Base-by-base conservation (phyloP, 1,139 yeast species). In the Suhomyces kunorum region DNA sequence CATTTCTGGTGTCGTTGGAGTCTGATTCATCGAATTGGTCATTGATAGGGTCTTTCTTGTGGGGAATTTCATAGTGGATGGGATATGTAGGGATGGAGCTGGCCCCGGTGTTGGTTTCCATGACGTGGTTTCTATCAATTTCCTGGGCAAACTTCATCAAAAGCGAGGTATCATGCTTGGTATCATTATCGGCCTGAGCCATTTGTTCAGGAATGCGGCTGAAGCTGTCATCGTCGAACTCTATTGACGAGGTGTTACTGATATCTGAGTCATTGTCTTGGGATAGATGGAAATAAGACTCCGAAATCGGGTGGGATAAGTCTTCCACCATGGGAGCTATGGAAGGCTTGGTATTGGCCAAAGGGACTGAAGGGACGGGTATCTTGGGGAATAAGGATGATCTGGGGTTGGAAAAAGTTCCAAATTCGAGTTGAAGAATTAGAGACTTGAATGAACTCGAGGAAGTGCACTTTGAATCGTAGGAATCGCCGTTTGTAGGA, bases 201-300 rank as follows among this genome's bases (percentile, higher is more conserved):
- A 22, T 14, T 12, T 20, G 30, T n/a, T 26, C 39, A 5, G 32
- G 34, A 3, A 32, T n/a, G 22, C 31, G 44, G 17, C 33, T 33
- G 13, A 43, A 27, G 25, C 43, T 40, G 19, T 26, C 38, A 24
- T 36, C 32, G 32, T 49, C 52, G 15, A 48, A 29, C 26, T 49
- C 56, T 17, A 49, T 48, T 2, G 51, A 40, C 9, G 46, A 30
- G 30, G 49, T 36, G 20, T 40, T 44, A 36, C 49, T 47, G n/a
- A 54, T 24, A 8, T 43, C 51, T 16, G 44, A 44, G 15, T 48
- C 48, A 25, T 46, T 51, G 41, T 63, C 68, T 42, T 55, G 58
- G 1, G 69, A 59, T 18, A 63, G 50, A 44, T 63, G 62, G 41
- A 55, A 50, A 43, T 55, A 63, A 8, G 68, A 62, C 48, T 64